phyloP scores from a whole-genome alignment of 768 basidiomycete genomes.

The Tulasnella sp. region DNA sequence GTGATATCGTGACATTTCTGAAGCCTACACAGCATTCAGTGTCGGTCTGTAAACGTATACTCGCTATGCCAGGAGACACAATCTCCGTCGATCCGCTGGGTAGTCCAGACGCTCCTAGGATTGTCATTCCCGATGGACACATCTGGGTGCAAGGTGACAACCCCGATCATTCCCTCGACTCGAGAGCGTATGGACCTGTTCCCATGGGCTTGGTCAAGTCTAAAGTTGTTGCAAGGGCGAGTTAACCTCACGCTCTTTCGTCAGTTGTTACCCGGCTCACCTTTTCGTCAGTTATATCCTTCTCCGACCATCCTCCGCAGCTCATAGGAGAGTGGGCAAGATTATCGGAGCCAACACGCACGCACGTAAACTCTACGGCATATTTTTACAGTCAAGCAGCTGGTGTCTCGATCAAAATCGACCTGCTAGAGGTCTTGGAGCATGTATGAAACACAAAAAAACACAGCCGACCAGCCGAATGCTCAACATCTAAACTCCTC shows the following conservation, averaged over 20 bases:
- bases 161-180: slow-evolving; percentile 71
- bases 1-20: slow-evolving; percentile 65
- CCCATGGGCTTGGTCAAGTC: slow-evolving; percentile 70
- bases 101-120: slow-evolving; percentile 46
- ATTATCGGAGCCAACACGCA: background rate
- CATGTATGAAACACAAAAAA: background rate
- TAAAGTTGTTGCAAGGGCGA: slow-evolving; percentile 37
- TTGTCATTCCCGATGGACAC: slow-evolving; percentile 75
- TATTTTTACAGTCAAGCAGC: background rate
- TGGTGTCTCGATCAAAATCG: too few relatives aligned
- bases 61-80: slow-evolving; percentile 84
- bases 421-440: background rate
- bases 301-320: background rate
- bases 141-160: slow-evolving; percentile 93
- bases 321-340: background rate
- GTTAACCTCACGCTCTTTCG: background rate
- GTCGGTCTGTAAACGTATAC: slow-evolving; percentile 78
- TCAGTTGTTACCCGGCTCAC: background rate
- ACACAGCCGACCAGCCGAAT: background rate
- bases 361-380: background rate
- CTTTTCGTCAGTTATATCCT: background rate
- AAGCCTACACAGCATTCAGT: slow-evolving; percentile 62
- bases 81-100: slow-evolving; percentile 72
- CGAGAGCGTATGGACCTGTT: slow-evolving; percentile 87
- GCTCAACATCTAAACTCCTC: background rate